A percentile compares a stretch with the other conserved stretches of the same genome.
phyloP scores from a whole-genome alignment of 2,329 filamentous ascomycete genomes.

The Epichloe elymi region DNA sequence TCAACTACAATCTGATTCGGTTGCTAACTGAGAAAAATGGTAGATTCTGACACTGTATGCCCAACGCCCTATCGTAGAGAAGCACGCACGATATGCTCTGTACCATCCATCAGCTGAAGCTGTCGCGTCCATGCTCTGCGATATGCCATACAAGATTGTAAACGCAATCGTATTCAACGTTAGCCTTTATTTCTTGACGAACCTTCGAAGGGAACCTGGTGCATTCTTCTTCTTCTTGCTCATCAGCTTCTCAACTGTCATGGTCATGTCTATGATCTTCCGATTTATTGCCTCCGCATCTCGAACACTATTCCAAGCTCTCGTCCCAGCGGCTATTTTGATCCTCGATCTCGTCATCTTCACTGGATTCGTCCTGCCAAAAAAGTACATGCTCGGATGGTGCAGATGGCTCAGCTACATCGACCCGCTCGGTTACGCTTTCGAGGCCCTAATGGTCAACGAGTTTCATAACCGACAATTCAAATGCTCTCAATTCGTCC shows the following conservation, averaged over 20 bases:
- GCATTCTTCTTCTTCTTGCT: slow-evolving; percentile 80
- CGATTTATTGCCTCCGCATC: slow-evolving; percentile 67
- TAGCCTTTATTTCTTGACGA: slow-evolving; percentile 76
- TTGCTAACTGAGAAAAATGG: neutral
- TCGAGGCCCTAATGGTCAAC: slow-evolving; percentile 71
- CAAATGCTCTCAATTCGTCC: slow-evolving; percentile 33
- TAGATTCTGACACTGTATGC: slow-evolving; percentile 73
- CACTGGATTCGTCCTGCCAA: slow-evolving; percentile 56
- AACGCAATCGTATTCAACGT: slow-evolving; percentile 69
- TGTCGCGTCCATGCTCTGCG: slow-evolving; percentile 73
- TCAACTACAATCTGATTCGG: neutral
- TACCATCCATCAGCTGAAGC: slow-evolving; percentile 86
- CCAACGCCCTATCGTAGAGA: slow-evolving; percentile 85
- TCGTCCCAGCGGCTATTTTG: slow-evolving; percentile 45
- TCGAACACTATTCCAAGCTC: slow-evolving; percentile 52
- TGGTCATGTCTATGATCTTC: slow-evolving; percentile 81
- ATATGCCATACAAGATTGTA: slow-evolving; percentile 65
- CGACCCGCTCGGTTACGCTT: slow-evolving; percentile 67
- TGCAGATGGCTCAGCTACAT: slow-evolving; percentile 74
- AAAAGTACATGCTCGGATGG: slow-evolving; percentile 64
- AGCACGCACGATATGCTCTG: slow-evolving; percentile 73
- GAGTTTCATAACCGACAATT: slow-evolving; percentile 61
- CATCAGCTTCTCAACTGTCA: slow-evolving; percentile 56
- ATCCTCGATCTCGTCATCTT: slow-evolving; percentile 56
- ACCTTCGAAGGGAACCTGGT: slow-evolving; percentile 59